These are phyloP conservation scores for Sanghuangporus weigelae DNA, from an alignment of 1,284 basidiomycete species.

Conservation along the genomic window DNA sequence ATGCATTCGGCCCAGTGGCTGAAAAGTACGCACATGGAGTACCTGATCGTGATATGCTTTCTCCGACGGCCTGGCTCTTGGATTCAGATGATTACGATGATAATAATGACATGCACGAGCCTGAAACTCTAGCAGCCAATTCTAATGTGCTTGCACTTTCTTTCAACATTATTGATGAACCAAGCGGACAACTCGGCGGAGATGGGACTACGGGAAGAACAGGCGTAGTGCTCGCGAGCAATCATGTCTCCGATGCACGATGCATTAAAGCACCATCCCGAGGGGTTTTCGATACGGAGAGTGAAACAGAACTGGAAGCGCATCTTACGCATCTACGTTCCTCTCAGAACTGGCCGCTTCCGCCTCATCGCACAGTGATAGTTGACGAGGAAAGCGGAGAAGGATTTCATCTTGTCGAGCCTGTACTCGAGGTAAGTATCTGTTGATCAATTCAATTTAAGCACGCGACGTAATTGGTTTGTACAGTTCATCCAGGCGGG, in stretches of 20 bases:
- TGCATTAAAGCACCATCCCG: background rate
- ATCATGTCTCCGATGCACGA: too few relatives aligned
- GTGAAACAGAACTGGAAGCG: background rate
- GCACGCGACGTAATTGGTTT: background rate
- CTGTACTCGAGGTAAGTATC: slow-evolving; percentile 7
- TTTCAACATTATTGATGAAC: background rate
- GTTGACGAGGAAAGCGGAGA: slow-evolving; percentile 13
- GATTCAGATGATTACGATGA: slow-evolving; percentile 12
- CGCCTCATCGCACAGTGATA: slow-evolving; percentile 11
- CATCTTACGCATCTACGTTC: background rate
- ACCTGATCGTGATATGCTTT: background rate
- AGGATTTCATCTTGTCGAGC: slow-evolving; percentile 11
- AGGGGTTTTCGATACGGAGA: background rate
- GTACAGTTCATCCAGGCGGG: slow-evolving; percentile 6
- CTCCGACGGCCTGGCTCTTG: slow-evolving; percentile 16
- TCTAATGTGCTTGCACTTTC: background rate
- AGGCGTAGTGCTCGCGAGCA: background rate
- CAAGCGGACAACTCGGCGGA: background rate
- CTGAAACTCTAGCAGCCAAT: background rate
- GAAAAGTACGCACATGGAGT: background rate
- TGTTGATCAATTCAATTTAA: background rate
- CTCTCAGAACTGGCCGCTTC: slow-evolving; percentile 10
- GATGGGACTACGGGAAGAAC: background rate
- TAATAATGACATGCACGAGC: background rate
- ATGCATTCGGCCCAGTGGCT: slow-evolving; percentile 4